Evolutionary conservation across 345 rosid species (phyloP).

Genomic region (Camelina neglecta): DNA sequence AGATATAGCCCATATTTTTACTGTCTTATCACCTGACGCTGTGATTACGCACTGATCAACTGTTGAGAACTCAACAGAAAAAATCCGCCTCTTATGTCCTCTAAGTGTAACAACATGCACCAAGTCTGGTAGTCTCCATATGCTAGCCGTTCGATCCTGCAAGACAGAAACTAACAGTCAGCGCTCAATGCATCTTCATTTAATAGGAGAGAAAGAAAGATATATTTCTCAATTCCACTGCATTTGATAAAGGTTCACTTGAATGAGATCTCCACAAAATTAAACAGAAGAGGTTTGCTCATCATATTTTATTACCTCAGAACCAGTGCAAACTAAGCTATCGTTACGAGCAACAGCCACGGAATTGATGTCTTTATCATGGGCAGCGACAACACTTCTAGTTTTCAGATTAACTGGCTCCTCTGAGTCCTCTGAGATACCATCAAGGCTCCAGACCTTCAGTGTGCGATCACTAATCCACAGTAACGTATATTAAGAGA

Average conservation of each 20-base stretch:
- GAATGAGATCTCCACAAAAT: constrained; percentile 20
- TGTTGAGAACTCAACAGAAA: constrained; percentile 98
- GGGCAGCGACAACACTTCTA: constrained; percentile 93
- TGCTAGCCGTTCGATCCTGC: constrained; percentile 95
- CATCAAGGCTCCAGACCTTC: constrained; percentile 89
- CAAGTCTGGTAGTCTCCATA: constrained; percentile 91
- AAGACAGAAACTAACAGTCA: constrained; percentile 27
- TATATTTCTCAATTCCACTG: background rate
- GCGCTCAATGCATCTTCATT: constrained; percentile 14
- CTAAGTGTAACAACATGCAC: constrained; percentile 74
- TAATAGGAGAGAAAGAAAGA: constrained; percentile 12
- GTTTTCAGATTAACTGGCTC: constrained; percentile 74
- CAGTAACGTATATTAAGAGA: constrained; percentile 30
- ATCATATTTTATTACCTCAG: constrained; percentile 66
- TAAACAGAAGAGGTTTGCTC: background rate
- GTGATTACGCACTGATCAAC: constrained; percentile 96
- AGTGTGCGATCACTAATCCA: constrained; percentile 86
- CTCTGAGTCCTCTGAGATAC: constrained; percentile 58
- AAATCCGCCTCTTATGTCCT: constrained; percentile 95
- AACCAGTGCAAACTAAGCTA: constrained; percentile 88
- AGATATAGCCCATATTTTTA: constrained; percentile 89
- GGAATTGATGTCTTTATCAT: constrained; percentile 90
- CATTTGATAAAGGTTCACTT: constrained; percentile 1
- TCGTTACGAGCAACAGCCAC: constrained; percentile 92
- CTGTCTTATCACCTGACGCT: constrained; percentile 91